These are phyloP conservation scores for Echinosophora koreensis DNA, from an alignment of 306 rosid species.

Conservation along the genomic window DNA sequence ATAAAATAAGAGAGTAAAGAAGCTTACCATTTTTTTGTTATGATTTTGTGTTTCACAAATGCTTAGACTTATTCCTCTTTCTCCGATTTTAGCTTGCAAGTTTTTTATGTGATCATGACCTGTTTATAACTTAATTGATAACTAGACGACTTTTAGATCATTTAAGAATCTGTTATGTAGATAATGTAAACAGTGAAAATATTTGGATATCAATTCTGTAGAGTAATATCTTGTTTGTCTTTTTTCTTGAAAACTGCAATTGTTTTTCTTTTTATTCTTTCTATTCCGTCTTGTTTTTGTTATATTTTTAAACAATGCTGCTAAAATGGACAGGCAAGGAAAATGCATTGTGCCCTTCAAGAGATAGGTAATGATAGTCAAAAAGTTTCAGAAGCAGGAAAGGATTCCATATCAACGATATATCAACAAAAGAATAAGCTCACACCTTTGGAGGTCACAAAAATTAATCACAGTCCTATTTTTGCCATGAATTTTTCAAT, in stretches of 20 bases:
- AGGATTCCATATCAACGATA: conserved; percentile 51
- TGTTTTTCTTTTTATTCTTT: conserved; percentile 21
- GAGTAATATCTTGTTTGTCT: conserved; percentile 18
- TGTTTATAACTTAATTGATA: conserved; percentile 7
- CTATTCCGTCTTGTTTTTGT: not conserved
- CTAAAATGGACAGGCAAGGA: conserved; percentile 58
- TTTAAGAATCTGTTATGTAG: conserved; percentile 6
- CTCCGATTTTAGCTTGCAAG: conserved; percentile 27
- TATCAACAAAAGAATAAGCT: conserved; percentile 47
- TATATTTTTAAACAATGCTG: conserved; percentile 8
- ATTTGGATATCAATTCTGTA: conserved; percentile 1
- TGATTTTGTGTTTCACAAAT: not conserved
- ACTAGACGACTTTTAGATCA: conserved; percentile 21
- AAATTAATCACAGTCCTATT: conserved; percentile 31
- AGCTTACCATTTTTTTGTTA: not conserved
- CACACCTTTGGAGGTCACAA: conserved; percentile 55
- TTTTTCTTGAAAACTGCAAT: conserved; percentile 24
- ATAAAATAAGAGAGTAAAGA: conserved; percentile 18
- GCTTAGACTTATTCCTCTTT: conserved; percentile 6
- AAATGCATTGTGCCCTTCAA: conserved; percentile 72
- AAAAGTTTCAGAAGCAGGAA: conserved; percentile 57
- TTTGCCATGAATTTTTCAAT: conserved; percentile 32
- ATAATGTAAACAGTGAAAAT: conserved; percentile 8
- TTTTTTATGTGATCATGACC: conserved; percentile 1
- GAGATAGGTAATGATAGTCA: conserved; percentile 55